Percentiles rank a stretch among this genome's conserved stretches.
Conservation (phyloP, 2,329 filamentous ascomycete genomes). For the Teratosphaeria gauchensis region DNA sequence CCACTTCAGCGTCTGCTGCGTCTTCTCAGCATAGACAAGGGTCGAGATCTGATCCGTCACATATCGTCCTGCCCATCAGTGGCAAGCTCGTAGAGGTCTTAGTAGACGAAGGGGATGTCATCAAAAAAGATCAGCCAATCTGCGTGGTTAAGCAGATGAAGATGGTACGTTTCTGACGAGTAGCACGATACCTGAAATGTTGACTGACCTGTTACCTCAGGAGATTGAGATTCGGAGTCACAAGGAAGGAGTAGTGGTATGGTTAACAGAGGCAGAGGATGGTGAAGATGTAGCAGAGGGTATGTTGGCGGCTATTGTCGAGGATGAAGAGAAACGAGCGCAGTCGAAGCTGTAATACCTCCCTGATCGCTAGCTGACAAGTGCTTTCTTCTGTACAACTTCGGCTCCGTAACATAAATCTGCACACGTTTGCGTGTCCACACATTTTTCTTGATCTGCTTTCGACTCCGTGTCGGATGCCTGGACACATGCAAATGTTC, state of each 20-base stretch:
- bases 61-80: slow-evolving; percentile 48
- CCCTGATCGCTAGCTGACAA: background rate
- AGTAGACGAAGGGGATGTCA: slow-evolving; percentile 43
- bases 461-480: too few species aligned
- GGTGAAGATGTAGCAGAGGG: slow-evolving; percentile 49
- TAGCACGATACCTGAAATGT: too few species aligned
- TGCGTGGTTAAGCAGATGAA: slow-evolving; percentile 58
- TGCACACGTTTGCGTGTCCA: too few species aligned
- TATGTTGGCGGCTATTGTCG: slow-evolving; percentile 42
- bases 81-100: slow-evolving; percentile 52
- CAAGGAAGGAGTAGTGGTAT: slow-evolving; percentile 39
- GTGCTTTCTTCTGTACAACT: too few species aligned
- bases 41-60: slow-evolving; percentile 39
- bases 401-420: too few species aligned
- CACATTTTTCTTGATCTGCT: too few species aligned
- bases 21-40: slow-evolving; percentile 37
- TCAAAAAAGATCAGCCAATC: slow-evolving; percentile 44
- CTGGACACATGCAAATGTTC: too few species aligned
- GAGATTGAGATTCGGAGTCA: slow-evolving; percentile 52
- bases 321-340: slow-evolving; percentile 20
- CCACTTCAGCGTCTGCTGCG: slow-evolving; percentile 32
- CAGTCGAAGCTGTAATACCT: slow-evolving; percentile 17
- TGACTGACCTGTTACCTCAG: too few species aligned
- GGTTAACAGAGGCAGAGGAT: slow-evolving; percentile 45
- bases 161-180: slow-evolving; percentile 32